A percentile compares a stretch with the other conserved stretches of the same genome.
These are phyloP conservation scores for Colletotrichum orbiculare DNA, from an alignment of 2,329 filamentous ascomycete genomes.

Conservation along the genomic window DNA sequence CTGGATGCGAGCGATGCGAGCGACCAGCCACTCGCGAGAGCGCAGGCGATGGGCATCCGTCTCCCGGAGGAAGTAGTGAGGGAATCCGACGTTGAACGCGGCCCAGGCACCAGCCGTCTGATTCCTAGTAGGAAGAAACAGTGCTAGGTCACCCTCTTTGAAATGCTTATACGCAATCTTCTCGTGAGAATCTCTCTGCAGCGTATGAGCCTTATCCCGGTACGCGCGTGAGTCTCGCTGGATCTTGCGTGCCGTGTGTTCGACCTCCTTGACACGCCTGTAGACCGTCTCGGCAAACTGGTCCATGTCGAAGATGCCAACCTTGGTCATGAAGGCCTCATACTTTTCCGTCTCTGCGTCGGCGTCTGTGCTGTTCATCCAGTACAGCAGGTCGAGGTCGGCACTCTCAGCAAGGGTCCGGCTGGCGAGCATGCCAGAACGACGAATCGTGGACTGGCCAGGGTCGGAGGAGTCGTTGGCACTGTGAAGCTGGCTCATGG, in stretches of 20 bases:
- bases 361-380: slow-evolving; percentile 77
- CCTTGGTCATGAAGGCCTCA: slow-evolving; percentile 75
- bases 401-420: slow-evolving; percentile 69
- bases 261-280: slow-evolving; percentile 91
- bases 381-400: slow-evolving; percentile 81
- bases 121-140: slow-evolving; percentile 95
- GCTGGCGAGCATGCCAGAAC: slow-evolving; percentile 63
- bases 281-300: slow-evolving; percentile 86
- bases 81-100: slow-evolving; percentile 96
- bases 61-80: slow-evolving; percentile 96
- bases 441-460: slow-evolving; percentile 57
- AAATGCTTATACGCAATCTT: slow-evolving; percentile 97
- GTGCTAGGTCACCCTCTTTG: slow-evolving; percentile 93
- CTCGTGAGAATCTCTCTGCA: slow-evolving; percentile 88
- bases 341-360: slow-evolving; percentile 80
- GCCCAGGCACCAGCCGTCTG: slow-evolving; percentile 96
- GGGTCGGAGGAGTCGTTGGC: slow-evolving; percentile 69
- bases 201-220: slow-evolving; percentile 83
- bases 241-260: slow-evolving; percentile 92
- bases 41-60: slow-evolving; percentile 88
- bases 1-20: slow-evolving; percentile 89
- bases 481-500: slow-evolving; percentile 57
- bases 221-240: slow-evolving; percentile 89
- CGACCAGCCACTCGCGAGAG: slow-evolving; percentile 94
- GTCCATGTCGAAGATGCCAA: slow-evolving; percentile 86